Evolutionary conservation across 345 rosid species (phyloP).

Genomic region (Citrus glauca): DNA sequence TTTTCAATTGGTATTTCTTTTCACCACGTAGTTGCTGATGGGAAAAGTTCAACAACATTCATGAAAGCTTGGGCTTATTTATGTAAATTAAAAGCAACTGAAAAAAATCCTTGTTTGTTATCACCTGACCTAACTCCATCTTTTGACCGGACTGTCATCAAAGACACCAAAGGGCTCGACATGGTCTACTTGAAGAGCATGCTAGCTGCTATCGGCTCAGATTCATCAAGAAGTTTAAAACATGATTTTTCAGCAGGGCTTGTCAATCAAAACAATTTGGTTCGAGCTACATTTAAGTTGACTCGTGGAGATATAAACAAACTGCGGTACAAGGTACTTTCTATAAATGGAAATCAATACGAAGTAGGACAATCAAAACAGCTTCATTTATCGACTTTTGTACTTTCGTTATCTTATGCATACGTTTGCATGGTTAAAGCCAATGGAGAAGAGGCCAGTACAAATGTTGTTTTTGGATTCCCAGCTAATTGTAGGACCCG

Average conservation of each 20-base stretch:
- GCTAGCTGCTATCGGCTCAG: background rate
- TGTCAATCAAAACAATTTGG: too few relatives aligned
- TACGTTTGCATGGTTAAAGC: slow-evolving; percentile 17
- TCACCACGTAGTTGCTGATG: too few relatives aligned
- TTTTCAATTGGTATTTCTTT: too few relatives aligned
- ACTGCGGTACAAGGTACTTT: too few relatives aligned
- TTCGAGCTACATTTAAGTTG: too few relatives aligned
- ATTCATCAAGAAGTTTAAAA: slow-evolving; percentile 3
- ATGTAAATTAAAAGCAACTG: slow-evolving; percentile 19
- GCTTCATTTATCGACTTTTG: slow-evolving; percentile 12
- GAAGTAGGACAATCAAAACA: too few relatives aligned
- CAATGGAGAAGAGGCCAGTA: background rate
- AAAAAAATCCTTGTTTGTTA: slow-evolving; percentile 15
- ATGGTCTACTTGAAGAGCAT: background rate
- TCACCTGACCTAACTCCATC: background rate
- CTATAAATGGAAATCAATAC: too few relatives aligned
- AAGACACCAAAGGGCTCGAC: slow-evolving; percentile 20
- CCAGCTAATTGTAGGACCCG: too few relatives aligned
- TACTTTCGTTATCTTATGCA: slow-evolving; percentile 12
- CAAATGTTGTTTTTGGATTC: slow-evolving; percentile 4
- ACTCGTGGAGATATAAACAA: too few relatives aligned
- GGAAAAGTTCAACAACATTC: too few relatives aligned
- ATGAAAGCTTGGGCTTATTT: too few relatives aligned
- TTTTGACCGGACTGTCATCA: slow-evolving; percentile 24
- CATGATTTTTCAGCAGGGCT: too few relatives aligned